phyloP scores from a whole-genome alignment of 169 alveolate species.

The Plasmodium adleri region DNA sequence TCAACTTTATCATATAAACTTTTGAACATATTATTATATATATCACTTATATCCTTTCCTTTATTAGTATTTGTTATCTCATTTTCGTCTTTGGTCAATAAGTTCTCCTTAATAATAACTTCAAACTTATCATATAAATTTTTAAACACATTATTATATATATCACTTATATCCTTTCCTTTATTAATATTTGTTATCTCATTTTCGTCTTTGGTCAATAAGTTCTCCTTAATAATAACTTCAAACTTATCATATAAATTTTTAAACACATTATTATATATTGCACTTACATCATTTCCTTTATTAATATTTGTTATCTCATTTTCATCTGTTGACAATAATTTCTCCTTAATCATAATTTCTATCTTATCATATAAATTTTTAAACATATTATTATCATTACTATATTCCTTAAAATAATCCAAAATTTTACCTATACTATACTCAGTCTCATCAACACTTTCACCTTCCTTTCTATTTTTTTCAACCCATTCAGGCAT shows the following conservation, averaged over 20 bases:
- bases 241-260: not conserved
- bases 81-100: not conserved
- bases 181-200: not conserved
- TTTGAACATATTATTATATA: not conserved
- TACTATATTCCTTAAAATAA: no score
- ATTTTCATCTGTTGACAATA: not conserved
- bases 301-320: not conserved
- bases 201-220: not conserved
- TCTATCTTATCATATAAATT: not conserved
- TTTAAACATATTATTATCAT: not conserved
- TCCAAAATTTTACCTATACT: no score
- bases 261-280: not conserved
- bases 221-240: not conserved
- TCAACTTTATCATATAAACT: not conserved
- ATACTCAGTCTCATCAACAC: not conserved
- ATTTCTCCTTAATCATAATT: not conserved
- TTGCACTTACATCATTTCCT: no score
- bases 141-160: not conserved
- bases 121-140: not conserved
- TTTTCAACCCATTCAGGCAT: conserved; percentile 46
- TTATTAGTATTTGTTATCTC: not conserved
- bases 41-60: no score
- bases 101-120: not conserved
- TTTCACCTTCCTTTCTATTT: not conserved
- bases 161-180: no score